Base-by-base conservation (phyloP, 2,329 filamentous ascomycete species). In the Colletotrichum falcatum region DNA sequence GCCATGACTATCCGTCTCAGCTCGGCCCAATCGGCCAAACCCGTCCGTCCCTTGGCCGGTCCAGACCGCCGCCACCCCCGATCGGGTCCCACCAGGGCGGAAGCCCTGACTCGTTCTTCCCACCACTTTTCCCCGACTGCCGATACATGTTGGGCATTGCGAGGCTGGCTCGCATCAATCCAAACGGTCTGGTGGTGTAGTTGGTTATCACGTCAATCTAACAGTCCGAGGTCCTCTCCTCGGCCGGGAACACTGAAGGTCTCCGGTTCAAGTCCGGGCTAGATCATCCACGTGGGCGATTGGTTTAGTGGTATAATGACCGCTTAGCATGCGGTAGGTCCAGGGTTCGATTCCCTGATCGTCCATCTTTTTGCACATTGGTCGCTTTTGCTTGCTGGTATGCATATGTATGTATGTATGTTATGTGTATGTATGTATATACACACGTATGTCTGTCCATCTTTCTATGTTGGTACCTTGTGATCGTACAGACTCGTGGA, bases 121-220 rank as follows among this genome's bases (percentile, higher is more conserved):
- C 56, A 60, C 39, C 42, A 8, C 1, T n/a, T 5, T 18, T 11
- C 7, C 2, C 1, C 23, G 3, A 1, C 1, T 20, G 8, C 5
- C 0, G 1, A 14, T 49, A 14, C 6, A 23, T 61, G 51, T 37
- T 20, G 1, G 3, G 5, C 1, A 20, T 16, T 44, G 23, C n/a
- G 2, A 0, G 0, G 1, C 0, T 0, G 0, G 0, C 0, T 0
- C 1, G 1, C 63, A 70, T 56, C 63, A 66, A 70, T 37, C 6
- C 18, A 20, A 14, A n/a, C 39, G 66, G 67, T 70, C 51, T 70
- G 48, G 66, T 79, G 76, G 77, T 78, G 77, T 78, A 78, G 82
- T 83, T 83, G 82, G 81, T 83, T 83, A 83, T 83, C 82, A 83
- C 82, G 79, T 83, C 80, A 83, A 81, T 83, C 81, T 83, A 84